Conservation (phyloP, 2,329 filamentous ascomycete species). For the Ophiostoma australiae region DNA sequence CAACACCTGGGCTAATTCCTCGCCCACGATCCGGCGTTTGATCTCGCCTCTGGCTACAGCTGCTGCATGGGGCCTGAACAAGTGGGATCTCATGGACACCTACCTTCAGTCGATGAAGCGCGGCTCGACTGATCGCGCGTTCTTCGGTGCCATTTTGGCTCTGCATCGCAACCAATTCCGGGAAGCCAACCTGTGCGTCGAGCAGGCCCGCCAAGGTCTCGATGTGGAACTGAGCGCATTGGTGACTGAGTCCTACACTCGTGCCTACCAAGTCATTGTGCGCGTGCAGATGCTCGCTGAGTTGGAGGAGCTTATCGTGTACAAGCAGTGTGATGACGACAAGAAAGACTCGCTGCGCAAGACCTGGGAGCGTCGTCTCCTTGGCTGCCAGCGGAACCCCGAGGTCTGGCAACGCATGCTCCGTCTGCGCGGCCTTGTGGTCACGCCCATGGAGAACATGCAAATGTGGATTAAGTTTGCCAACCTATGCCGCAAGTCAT, state of each 20-base stretch:
- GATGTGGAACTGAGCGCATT: constrained; percentile 94
- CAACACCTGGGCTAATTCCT: constrained; percentile 89
- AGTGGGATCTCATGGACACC: constrained; percentile 98
- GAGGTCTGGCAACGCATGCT: constrained; percentile 99
- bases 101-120: constrained; percentile 95
- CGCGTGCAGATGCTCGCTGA: constrained; percentile 98
- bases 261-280: constrained; percentile 96
- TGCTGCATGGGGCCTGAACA: constrained; percentile 90
- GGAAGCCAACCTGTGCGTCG: constrained; percentile 81
- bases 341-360: constrained; percentile 86
- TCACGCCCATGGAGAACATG: constrained; percentile 86
- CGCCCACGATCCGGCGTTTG: constrained; percentile 77
- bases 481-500: constrained; percentile 94
- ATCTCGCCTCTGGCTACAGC: constrained; percentile 93
- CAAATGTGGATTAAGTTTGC: constrained; percentile 99
- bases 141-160: constrained; percentile 93
- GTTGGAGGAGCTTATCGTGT: constrained; percentile 93
- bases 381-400: constrained; percentile 93
- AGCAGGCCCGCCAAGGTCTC: constrained; percentile 85
- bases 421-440: constrained; percentile 86
- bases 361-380: constrained; percentile 93
- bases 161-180: constrained; percentile 95
- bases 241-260: constrained; percentile 96
- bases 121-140: constrained; percentile 87
- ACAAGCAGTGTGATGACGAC: constrained; percentile 88